A percentile compares a stretch with the other conserved stretches of the same genome.
These are phyloP conservation scores for Tolypocladium amazonense DNA, from an alignment of 2,329 filamentous ascomycete species.

Conservation along the genomic window DNA sequence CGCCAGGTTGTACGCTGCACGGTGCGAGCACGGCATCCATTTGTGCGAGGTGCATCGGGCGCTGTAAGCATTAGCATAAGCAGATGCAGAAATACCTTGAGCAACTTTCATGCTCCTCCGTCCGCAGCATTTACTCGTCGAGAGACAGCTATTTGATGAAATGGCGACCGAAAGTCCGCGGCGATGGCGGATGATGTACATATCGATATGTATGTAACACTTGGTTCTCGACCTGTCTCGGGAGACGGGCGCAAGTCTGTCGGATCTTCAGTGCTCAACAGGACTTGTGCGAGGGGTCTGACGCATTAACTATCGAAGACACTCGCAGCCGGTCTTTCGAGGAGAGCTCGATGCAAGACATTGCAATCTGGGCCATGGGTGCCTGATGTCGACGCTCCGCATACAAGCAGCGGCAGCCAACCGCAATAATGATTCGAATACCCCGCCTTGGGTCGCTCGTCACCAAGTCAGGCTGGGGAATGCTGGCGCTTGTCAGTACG, in stretches of 20 bases:
- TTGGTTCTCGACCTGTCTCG: not conserved
- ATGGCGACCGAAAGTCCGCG: not conserved
- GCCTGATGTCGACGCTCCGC: not conserved
- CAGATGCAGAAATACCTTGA: not conserved
- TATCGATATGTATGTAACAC: not conserved
- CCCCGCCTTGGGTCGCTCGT: not conserved
- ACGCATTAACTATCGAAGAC: not conserved
- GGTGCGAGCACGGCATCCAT: not conserved
- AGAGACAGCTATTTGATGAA: not conserved
- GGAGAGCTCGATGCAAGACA: not conserved
- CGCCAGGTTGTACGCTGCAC: not conserved
- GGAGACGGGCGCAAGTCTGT: not conserved
- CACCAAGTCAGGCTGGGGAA: not conserved
- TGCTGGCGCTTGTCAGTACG: not conserved
- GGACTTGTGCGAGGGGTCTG: not conserved
- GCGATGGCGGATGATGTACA: not conserved
- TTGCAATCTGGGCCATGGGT: not conserved
- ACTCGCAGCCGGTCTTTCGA: not conserved
- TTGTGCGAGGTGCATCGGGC: not conserved
- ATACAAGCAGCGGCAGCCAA: not conserved
- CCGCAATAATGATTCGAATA: not conserved
- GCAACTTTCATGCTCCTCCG: not conserved
- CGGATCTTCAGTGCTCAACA: not conserved
- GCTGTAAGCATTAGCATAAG: not conserved
- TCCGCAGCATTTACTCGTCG: not conserved